Evolutionary conservation across 257 asterid genomes (phyloP), one percentile per base, ranked within the genome.

Genomic region (Nicotiana tomentosiformis): DNA sequence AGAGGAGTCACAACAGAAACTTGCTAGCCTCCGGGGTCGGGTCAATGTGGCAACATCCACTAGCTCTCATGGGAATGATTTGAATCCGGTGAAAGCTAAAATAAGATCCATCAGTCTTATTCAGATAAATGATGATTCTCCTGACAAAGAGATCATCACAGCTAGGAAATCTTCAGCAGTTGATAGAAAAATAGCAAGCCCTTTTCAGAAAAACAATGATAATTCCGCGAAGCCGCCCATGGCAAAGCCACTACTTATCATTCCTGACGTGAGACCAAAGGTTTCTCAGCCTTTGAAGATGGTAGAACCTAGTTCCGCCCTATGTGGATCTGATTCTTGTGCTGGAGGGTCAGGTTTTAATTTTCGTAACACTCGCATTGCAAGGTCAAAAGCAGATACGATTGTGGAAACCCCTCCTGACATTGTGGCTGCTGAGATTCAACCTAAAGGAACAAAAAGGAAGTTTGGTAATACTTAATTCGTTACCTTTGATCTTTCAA

Each of bases 1-100:
- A 87, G 91, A 86, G 72, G 94, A 88, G 82, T 86, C 93, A 82
- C 90, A 89, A 83, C 85, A 10, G 74, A 85, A 88, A 82, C 84
- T 93, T 85, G 93, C 89, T 83, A 90, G 85, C 53, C 89, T 83
- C 83, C 90, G 90, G 78, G 86, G 89, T 37, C 83, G 51, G 81
- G 88, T 66, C 82, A 69, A 3, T 46, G 68, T 65, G 66, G 84
- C 66, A 83, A 82, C 88, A 86, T 88, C 89, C 57, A 85, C 82
- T 84, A 79, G 30, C 17, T 77, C 46, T 82, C 74, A 82, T 32
- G 70, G 76, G 51, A 85, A 86, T 84, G 86, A 84, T 77, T 82
- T 79, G 68, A 78, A 81, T 46, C 88, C 77, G 72, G 76, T 78
- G 39, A 78, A 77, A 68, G 77, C 66, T 74, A 87, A 83, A 82